Base-by-base conservation (phyloP, 2,329 filamentous ascomycete species). In the Fusarium nematophilum region DNA sequence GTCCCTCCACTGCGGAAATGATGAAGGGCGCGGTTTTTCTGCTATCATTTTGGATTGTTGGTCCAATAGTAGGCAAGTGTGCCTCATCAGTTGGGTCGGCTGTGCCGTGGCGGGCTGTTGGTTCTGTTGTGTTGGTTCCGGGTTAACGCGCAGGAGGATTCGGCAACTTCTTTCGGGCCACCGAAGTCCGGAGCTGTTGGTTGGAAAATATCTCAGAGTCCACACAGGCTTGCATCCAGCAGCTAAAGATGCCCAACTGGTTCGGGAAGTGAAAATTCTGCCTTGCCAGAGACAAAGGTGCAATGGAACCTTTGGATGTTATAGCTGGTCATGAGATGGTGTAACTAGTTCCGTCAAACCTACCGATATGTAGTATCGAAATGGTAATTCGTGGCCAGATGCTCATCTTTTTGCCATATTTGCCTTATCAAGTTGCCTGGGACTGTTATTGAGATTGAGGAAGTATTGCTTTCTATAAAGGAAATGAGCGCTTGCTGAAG, bases 81-180 rank as follows among this genome's bases (percentile, higher is more conserved):
- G 17, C 25, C 31, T 46, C 23, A 43, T 17, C 15, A 23, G 17
- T 33, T 26, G n/a, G 10, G 49, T 52, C 30, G 33, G 42, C 31
- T 39, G 11, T 31, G 26, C 15, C 30, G n/a, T n/a, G n/a, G n/a
- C n/a, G n/a, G n/a, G n/a, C n/a, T n/a, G n/a, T n/a, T n/a, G n/a
- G n/a, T n/a, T n/a, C n/a, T n/a, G n/a, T n/a, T 47, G 49, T 39
- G 42, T 31, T 46, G 49, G 33, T 15, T 52, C n/a, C n/a, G n/a
- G n/a, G n/a, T n/a, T n/a, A n/a, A n/a, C n/a, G n/a, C 25, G 37
- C 9, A 8, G 21, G 26, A 14, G 33, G 17, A 47, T 33, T 17
- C 14, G 36, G n/a, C n/a, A n/a, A n/a, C n/a, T n/a, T n/a, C n/a
- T n/a, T n/a, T 45, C 4, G 5, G 36, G 26, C 21, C n/a, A n/a